Evolutionary conservation across 2,329 filamentous ascomycete genomes (phyloP).

Genomic region (Hypomyces perniciosus): DNA sequence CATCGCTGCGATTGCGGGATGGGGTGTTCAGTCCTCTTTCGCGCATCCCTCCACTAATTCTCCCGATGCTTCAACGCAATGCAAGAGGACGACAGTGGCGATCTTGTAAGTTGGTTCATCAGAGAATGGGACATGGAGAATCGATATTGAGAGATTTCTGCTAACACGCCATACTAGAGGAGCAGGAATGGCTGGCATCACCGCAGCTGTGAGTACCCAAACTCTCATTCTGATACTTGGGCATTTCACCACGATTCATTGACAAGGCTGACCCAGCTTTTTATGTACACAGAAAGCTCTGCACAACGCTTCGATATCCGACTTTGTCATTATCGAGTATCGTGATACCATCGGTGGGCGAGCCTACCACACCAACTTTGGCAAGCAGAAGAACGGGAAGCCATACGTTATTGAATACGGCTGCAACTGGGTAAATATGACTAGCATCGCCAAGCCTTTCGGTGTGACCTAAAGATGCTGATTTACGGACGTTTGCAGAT

Average conservation of each 20-base stretch:
- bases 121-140: background rate
- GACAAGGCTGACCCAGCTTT: background rate
- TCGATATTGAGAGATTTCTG: background rate
- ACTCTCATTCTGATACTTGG: too few species aligned
- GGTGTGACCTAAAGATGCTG: slow-evolving; percentile 15
- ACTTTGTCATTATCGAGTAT: slow-evolving; percentile 62
- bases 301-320: slow-evolving; percentile 51
- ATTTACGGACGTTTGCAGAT: slow-evolving; percentile 10
- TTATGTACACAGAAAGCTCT: slow-evolving; percentile 42
- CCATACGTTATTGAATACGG: slow-evolving; percentile 58
- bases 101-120: background rate
- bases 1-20: too few species aligned
- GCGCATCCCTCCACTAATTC: too few species aligned
- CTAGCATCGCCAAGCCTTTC: slow-evolving; percentile 14
- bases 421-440: slow-evolving; percentile 53
- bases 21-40: too few species aligned
- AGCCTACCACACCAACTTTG: slow-evolving; percentile 52
- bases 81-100: background rate
- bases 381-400: slow-evolving; percentile 40
- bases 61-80: too few species aligned
- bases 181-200: slow-evolving; percentile 57
- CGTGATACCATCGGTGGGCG: slow-evolving; percentile 58
- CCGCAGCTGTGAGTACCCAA: slow-evolving; percentile 41
- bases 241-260: background rate
- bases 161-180: slow-evolving; percentile 28